Conservation (phyloP, 768 basidiomycete species). For the Brasilioporus rufonigricans region DNA sequence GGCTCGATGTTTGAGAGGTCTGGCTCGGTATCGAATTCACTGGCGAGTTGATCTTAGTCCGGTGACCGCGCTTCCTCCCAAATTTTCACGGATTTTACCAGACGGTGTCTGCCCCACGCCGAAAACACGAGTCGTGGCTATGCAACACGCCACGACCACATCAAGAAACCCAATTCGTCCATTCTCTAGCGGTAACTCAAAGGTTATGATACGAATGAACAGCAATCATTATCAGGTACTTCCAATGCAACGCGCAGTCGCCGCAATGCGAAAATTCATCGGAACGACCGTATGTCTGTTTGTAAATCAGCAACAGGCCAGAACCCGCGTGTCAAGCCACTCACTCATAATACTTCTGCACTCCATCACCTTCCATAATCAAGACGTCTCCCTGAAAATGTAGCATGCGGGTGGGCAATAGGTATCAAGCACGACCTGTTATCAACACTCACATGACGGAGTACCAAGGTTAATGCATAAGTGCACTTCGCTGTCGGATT, state of each 20-base stretch:
- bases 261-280: conserved; percentile 73
- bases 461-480: conserved; percentile 50
- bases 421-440: background rate
- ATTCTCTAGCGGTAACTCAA: background rate
- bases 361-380: conserved; percentile 69
- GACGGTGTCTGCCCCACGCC: no score
- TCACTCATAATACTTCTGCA: conserved; percentile 73
- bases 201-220: background rate
- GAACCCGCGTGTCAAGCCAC: conserved; percentile 18
- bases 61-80: no score
- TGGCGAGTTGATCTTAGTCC: no score
- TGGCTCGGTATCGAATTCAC: no score
- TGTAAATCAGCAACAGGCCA: conserved; percentile 11
- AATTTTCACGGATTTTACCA: no score
- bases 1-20: background rate
- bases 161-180: background rate
- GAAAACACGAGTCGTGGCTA: conserved; percentile 14
- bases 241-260: conserved; percentile 69
- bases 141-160: background rate
- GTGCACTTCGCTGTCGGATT: conserved; percentile 23
- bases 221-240: conserved; percentile 19
- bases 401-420: conserved; percentile 1
- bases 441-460: conserved; percentile 57
- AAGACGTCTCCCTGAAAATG: conserved; percentile 71
- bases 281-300: conserved; percentile 73